Evolutionary conservation across 768 basidiomycete genomes (phyloP), one percentile per base, ranked within the genome.

Genomic region (Dentipellis sp.): DNA sequence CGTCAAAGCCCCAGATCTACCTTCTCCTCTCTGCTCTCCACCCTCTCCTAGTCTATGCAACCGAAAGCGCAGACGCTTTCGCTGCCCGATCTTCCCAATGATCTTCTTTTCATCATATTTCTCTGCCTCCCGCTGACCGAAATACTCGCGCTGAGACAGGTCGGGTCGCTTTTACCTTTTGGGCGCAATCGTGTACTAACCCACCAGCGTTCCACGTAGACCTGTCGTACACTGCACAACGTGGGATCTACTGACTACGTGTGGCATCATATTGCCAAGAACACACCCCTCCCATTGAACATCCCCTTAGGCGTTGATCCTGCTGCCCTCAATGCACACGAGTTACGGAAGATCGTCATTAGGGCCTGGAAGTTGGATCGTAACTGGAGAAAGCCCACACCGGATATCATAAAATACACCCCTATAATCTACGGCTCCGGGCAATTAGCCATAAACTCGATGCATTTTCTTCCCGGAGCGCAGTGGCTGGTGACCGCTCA

Each of bases 151-250:
- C 64, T 82, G 39, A 75, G 74, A 59, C 79, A 81, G 73, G 81
- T 76, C 14, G 34, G 10, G 40, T 60, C 47, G 22, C 37, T 61
- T 10, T 40, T 50, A 12, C 47, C 53, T 35, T 45, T 35, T 57
- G 16, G 37, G 17, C 29, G 53, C 56, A 37, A 45, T 39, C 38
- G 56, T 39, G 57, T 59, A 57, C 60, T 56, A 42, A 36, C 59
- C 50, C 50, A 57, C 45, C 58, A 58, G 47, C n/a, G 47, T 53
- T 58, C 48, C 71, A 72, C 71, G 70, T 66, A 84, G 79, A 76
- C 79, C 66, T 80, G 80, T 74, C 83, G 82, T 76, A 76, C 68
- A 58, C 67, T 82, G 56, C 75, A 84, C 68, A 74, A 74, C n/a
- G 73, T 78, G 45, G 74, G 73, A 12, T 72, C 71, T 50, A 66